Evolutionary conservation across 768 basidiomycete species (phyloP).

Genomic region (Amanita pallidorosea): DNA sequence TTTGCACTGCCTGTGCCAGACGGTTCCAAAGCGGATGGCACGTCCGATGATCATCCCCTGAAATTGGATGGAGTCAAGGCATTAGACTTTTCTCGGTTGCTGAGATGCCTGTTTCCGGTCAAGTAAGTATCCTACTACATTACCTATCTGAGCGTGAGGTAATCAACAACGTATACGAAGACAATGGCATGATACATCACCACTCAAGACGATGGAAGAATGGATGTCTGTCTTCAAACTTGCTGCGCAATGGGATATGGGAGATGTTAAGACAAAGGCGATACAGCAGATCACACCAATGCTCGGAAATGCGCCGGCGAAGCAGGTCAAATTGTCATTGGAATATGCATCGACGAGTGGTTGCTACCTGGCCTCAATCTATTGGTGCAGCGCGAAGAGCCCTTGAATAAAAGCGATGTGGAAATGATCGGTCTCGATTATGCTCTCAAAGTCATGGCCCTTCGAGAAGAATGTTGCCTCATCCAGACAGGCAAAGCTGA

Average conservation of each 20-base stretch:
- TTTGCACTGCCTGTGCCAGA: conserved; percentile 1
- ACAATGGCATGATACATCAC: background rate
- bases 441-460: conserved; percentile 1
- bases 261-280: conserved; percentile 15
- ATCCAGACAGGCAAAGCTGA: no score
- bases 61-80: conserved; percentile 8
- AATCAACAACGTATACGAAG: background rate
- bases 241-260: conserved; percentile 25
- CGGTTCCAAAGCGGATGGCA: conserved; percentile 1
- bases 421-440: conserved; percentile 8
- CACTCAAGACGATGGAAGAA: conserved; percentile 6
- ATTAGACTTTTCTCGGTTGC: conserved; percentile 9
- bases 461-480: background rate
- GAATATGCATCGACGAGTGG: conserved; percentile 18
- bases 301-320: conserved; percentile 8
- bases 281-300: conserved; percentile 14
- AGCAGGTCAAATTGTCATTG: conserved; percentile 16
- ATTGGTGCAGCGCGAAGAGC: conserved; percentile 13
- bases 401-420: conserved; percentile 14
- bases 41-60: conserved; percentile 10
- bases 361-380: conserved; percentile 13
- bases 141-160: background rate
- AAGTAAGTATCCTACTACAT: background rate
- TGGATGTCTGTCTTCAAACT: conserved; percentile 24
- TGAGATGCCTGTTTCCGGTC: background rate